These are phyloP conservation scores for Trifolium pratense DNA, from an alignment of 306 rosid genomes.

Conservation along the genomic window DNA sequence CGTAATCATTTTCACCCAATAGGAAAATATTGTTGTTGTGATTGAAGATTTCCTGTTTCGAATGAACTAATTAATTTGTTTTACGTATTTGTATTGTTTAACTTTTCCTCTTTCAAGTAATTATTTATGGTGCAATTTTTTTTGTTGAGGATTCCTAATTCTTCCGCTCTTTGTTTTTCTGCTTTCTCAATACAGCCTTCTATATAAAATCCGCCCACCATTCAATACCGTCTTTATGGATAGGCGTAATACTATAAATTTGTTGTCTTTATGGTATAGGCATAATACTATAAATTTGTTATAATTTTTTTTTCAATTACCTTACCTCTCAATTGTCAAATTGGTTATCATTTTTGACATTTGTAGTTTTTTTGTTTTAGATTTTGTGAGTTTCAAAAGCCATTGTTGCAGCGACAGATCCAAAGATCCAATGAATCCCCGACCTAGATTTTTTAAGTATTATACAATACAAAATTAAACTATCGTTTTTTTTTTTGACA, in stretches of 20 bases:
- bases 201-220: background rate
- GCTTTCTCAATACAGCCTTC: constrained; percentile 2
- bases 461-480: too few species aligned
- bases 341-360: constrained; percentile 22
- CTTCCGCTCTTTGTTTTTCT: background rate
- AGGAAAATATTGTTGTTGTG: background rate
- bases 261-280: constrained; percentile 5
- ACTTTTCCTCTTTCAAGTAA: background rate
- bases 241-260: too few species aligned
- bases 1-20: background rate
- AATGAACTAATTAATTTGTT: constrained; percentile 24
- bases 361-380: background rate
- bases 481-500: background rate
- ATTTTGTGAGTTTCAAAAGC: background rate
- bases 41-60: constrained; percentile 14
- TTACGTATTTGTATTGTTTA: constrained; percentile 19
- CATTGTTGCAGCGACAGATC: background rate
- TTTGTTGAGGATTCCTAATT: background rate
- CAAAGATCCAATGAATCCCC: background rate
- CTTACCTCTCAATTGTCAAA: constrained; percentile 11
- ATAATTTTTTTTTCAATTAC: constrained; percentile 1
- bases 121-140: constrained; percentile 3
- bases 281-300: background rate
- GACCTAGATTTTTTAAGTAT: background rate
- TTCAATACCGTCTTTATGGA: too few species aligned